These are phyloP conservation scores for Blastobotrys indianensis DNA, from an alignment of 1,139 yeast species.

Conservation along the genomic window DNA sequence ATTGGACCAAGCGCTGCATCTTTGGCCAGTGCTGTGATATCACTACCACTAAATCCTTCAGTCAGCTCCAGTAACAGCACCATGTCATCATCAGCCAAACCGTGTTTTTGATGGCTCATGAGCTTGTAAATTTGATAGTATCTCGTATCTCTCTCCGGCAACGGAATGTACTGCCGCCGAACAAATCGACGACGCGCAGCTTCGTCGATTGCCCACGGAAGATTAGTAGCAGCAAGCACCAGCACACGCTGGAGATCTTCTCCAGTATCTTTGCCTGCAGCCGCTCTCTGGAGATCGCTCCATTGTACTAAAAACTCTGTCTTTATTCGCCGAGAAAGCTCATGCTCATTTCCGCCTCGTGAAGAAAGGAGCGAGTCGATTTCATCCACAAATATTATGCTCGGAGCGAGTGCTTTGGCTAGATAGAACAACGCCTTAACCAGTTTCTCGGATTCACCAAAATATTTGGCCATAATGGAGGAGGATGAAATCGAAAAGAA, in stretches of 20 bases:
- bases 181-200: conserved; percentile 96
- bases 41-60: conserved; percentile 87
- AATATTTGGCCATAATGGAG: conserved; percentile 74
- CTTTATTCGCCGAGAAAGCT: conserved; percentile 83
- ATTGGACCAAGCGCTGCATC: conserved; percentile 99
- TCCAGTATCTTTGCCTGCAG: conserved; percentile 56
- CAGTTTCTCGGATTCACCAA: conserved; percentile 92
- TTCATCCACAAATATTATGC: conserved; percentile 93
- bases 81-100: conserved; percentile 56
- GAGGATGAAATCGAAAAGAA: conserved; percentile 92
- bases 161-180: conserved; percentile 86
- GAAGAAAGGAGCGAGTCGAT: conserved; percentile 86
- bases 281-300: conserved; percentile 91
- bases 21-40: conserved; percentile 89
- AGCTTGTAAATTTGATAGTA: conserved; percentile 65
- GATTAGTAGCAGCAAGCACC: conserved; percentile 90
- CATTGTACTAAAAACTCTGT: conserved; percentile 94
- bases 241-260: conserved; percentile 71
- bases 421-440: conserved; percentile 82
- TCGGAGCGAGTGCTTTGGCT: conserved; percentile 84
- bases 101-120: conserved; percentile 67
- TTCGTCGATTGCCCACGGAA: conserved; percentile 98
- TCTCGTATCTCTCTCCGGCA: conserved; percentile 85
- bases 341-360: conserved; percentile 78
- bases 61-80: conserved; percentile 55